A percentile compares a stretch with the other conserved stretches of the same genome.
Evolutionary conservation across 176 grass and related monocot genomes (phyloP).

Genomic region (Poa pratensis): DNA sequence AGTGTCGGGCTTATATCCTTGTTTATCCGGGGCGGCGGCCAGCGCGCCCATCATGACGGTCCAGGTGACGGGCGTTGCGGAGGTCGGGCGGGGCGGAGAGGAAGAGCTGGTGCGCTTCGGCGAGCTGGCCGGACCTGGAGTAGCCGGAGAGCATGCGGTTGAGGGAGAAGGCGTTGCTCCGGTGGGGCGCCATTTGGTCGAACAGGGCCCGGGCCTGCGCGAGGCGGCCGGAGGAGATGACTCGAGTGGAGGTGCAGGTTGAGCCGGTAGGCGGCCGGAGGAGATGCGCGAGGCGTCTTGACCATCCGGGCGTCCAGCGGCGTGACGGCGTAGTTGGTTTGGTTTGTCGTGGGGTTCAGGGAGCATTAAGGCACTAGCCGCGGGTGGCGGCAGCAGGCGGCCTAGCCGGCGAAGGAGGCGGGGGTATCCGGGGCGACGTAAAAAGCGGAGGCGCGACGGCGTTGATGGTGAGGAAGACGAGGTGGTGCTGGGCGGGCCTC

Average conservation of each 20-base stretch:
- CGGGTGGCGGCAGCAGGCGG: too few relatives aligned
- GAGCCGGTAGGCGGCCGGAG: slow-evolving; percentile 24
- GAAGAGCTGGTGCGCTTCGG: slow-evolving; percentile 56
- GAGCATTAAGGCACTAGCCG: too few relatives aligned
- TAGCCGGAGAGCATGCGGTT: slow-evolving; percentile 70
- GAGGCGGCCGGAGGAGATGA: slow-evolving; percentile 42
- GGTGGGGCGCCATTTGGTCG: slow-evolving; percentile 41
- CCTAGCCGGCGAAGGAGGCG: too few relatives aligned
- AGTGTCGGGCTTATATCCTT: slow-evolving; percentile 65
- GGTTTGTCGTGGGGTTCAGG: too few relatives aligned
- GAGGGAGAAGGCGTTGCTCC: slow-evolving; percentile 46
- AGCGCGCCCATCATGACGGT: slow-evolving; percentile 70
- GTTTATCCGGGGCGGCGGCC: slow-evolving; percentile 48
- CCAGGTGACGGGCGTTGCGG: slow-evolving; percentile 59
- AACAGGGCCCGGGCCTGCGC: slow-evolving; percentile 49
- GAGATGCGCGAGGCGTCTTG: slow-evolving; percentile 63
- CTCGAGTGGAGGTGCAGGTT: slow-evolving; percentile 33
- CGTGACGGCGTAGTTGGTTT: not conserved
- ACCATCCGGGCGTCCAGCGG: slow-evolving; percentile 49
- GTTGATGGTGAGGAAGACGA: too few relatives aligned
- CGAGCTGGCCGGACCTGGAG: slow-evolving; percentile 38
- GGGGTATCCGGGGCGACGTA: too few relatives aligned
- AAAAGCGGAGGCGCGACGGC: too few relatives aligned
- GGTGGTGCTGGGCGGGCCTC: too few relatives aligned
- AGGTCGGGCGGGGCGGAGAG: not conserved